Evolutionary conservation across 1,284 basidiomycete genomes (phyloP), one percentile per base, ranked within the genome.

Genomic region (Taiwanofungus camphoratus): DNA sequence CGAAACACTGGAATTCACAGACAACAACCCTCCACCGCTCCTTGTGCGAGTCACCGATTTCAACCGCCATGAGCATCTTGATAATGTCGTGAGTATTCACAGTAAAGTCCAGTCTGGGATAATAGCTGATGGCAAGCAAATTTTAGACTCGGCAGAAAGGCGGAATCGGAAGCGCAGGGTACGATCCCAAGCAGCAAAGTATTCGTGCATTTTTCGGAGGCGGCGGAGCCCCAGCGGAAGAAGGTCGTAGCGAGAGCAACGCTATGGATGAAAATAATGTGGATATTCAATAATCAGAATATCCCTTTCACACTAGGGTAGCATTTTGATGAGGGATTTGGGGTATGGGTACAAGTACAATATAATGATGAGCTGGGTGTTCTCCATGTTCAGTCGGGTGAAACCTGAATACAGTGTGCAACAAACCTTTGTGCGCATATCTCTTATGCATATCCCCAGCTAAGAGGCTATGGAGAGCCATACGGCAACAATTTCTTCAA

Each of bases 181-280:
- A 82, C 54, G 90, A 94, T 56, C 77, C 81, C 23, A 78, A 77
- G 45, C 90, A 93, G 60, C 72, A 75, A 51, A 78, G 82, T 54
- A 81, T 92, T 44, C 75, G 84, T 13, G 74, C 76, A 4, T 92
- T 91, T 68, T 88, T 92, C 54, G 76, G 73, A n/a, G 81, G 82
- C 3, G 69, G 51, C n/a, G 49, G 45, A 7, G 39, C 16, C 4
- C 20, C 33, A 6, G 41, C 22, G 26, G 58, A 58, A 39, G 61
- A 64, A 42, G 49, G 60, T 11, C 45, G 59, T 3, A 60, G 59
- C 31, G 56, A 61, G 45, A 65, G 62, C 36, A 63, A 67, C 32
- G 60, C 59, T 5, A 40, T 51, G 24, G 62, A 66, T 23, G 60
- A 63, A 45, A 56, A 48, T 11, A 52, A 60, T 15, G 55, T 60